Evolutionary conservation across 768 basidiomycete genomes (phyloP).

Genomic region (Termitomyces sp.): DNA sequence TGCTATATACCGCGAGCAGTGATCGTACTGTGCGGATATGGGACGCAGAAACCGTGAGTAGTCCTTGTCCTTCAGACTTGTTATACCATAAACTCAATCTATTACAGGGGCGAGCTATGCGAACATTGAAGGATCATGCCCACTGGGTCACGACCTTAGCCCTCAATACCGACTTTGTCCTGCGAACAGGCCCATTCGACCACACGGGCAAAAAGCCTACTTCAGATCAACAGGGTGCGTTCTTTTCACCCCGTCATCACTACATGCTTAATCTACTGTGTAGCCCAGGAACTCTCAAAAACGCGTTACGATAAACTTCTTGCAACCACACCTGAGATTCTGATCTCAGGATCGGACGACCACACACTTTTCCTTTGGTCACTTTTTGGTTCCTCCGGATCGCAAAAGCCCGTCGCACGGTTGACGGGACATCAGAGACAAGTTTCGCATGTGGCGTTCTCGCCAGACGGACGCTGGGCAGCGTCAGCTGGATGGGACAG

Average conservation of each 20-base stretch:
- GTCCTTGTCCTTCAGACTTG: neutral
- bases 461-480: slow-evolving; percentile 88
- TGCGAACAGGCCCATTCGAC: slow-evolving; percentile 90
- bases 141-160: slow-evolving; percentile 99
- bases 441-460: slow-evolving; percentile 90
- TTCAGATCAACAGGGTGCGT: slow-evolving; percentile 77
- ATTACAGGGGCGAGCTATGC: slow-evolving; percentile 69
- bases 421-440: slow-evolving; percentile 95
- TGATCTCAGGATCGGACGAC: slow-evolving; percentile 96
- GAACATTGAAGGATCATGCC: slow-evolving; percentile 90
- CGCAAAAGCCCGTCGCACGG: slow-evolving; percentile 48
- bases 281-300: slow-evolving; percentile 73
- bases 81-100: slow-evolving; percentile 1
- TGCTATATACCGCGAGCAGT: slow-evolving; percentile 92
- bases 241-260: neutral
- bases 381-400: slow-evolving; percentile 20
- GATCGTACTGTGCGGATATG: slow-evolving; percentile 93
- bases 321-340: slow-evolving; percentile 62
- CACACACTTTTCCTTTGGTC: slow-evolving; percentile 98
- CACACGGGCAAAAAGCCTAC: slow-evolving; percentile 74
- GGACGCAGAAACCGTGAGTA: slow-evolving; percentile 71
- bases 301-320: slow-evolving; percentile 73
- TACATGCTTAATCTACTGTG: neutral
- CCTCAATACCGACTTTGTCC: slow-evolving; percentile 89
- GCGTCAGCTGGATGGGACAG: slow-evolving; percentile 91